Conservation (phyloP, 495 filamentous ascomycete genomes). For the Penicillium lagena region DNA sequence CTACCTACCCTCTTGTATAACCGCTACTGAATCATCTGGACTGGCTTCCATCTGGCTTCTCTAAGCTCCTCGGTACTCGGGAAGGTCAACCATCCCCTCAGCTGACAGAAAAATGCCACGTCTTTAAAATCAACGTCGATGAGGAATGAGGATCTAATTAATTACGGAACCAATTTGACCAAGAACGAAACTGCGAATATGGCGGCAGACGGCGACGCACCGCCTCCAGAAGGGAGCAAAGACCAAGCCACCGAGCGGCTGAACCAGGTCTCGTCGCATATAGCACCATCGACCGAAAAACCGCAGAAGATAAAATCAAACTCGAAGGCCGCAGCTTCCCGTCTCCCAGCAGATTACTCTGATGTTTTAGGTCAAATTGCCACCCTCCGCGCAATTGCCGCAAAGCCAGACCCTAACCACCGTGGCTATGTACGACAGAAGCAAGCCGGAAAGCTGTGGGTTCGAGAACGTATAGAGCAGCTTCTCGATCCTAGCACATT, state of each 20-base stretch:
- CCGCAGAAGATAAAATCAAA: conserved; percentile 8
- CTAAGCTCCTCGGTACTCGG: no score
- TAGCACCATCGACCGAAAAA: conserved; percentile 11
- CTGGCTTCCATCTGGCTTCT: no score
- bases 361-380: conserved; percentile 50
- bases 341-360: conserved; percentile 52
- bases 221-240: conserved; percentile 5
- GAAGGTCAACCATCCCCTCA: conserved; percentile 5
- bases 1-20: no score
- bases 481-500: conserved; percentile 51
- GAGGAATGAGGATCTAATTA: no score
- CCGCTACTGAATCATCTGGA: no score
- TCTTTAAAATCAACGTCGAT: neutral
- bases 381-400: conserved; percentile 42
- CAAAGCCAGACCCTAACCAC: conserved; percentile 44
- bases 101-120: neutral
- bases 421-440: conserved; percentile 55
- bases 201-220: conserved; percentile 8
- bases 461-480: conserved; percentile 51
- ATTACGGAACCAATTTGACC: no score
- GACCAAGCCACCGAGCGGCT: conserved; percentile 25
- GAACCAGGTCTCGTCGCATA: conserved; percentile 29
- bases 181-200: conserved; percentile 2
- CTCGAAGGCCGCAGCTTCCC: conserved; percentile 15
- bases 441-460: conserved; percentile 58